Evolutionary conservation across 345 rosid genomes (phyloP), one percentile per base, ranked within the genome.

Genomic region (Nephelium lappaceum): DNA sequence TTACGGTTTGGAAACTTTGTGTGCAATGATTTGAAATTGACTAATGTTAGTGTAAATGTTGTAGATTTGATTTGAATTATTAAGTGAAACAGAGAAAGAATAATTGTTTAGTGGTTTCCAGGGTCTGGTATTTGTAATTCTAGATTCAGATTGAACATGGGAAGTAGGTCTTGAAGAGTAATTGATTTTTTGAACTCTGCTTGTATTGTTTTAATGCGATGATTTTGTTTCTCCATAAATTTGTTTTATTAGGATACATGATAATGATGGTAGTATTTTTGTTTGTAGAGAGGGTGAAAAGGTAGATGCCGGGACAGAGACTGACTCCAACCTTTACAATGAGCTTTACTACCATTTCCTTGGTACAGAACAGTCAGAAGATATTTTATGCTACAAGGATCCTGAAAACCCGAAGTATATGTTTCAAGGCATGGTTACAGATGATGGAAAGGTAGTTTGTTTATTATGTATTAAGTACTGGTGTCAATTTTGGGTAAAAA

Each of bases 301-400:
- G 24, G 69, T 92, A 55, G 99, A 96, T 91, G 98, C 97, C 75
- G 99, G 98, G 58, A 94, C 93, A 39, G 98, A 94, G 91, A 96
- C 97, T 25, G 87, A 88, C 76, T 69, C 97, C 38, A 96, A 91
- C n/a, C n/a, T n/a, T 75, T 83, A 91, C 82, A 97, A 96, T 1
- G 92, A 93, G 84, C 19, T 93, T 19, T 93, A 85, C 83, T 96
- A 96, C 83, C 99, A 96, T 87, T 86, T 93, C 49, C 66, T 93
- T 38, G 97, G 97, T 45, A 87, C 90, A 0, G 87, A 87, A 81
- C 99, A 96, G 76, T 86, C 90, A 25, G 91, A 94, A 79, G 99
- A 96, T 88, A 84, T 92, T 77, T 80, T 94, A 78, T 96, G 99
- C 84, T 96, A 97, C 95, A 92, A 74, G 85, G 99, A 96, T 83